Conservation (phyloP, 345 rosid species). For the Microthlaspi erraticum region DNA sequence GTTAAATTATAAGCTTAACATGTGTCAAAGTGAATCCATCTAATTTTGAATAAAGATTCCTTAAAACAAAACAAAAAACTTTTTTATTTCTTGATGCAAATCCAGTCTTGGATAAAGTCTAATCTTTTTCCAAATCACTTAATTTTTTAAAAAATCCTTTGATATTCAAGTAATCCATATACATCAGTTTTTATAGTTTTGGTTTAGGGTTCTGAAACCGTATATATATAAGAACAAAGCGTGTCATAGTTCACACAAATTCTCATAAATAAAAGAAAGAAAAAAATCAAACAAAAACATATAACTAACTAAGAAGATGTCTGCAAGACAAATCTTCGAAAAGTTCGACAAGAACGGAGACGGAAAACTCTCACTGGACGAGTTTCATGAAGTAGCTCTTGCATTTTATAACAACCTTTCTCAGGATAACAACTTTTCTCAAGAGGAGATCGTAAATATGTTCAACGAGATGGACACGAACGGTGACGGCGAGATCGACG, state of each 20-base stretch:
- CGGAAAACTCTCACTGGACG: conserved; percentile 6
- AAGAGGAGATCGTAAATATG: background rate
- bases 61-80: background rate
- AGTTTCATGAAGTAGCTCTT: conserved; percentile 27
- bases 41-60: background rate
- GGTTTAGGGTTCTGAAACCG: background rate
- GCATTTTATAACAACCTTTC: background rate
- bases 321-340: conserved; percentile 1
- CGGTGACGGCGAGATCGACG: conserved; percentile 13
- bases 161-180: background rate
- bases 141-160: no score
- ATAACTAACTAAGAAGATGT: background rate
- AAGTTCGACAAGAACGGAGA: conserved; percentile 30
- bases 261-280: background rate
- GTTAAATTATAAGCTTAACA: background rate
- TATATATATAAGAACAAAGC: conserved; percentile 24
- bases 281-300: background rate
- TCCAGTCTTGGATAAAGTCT: no score
- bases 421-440: background rate
- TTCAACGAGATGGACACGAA: conserved; percentile 16
- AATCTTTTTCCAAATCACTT: no score
- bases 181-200: background rate
- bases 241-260: conserved; percentile 2
- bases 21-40: background rate
- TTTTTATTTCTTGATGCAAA: background rate